Evolutionary conservation across 257 asterid species (phyloP).

Genomic region (Fraxinus quadrangulata): DNA sequence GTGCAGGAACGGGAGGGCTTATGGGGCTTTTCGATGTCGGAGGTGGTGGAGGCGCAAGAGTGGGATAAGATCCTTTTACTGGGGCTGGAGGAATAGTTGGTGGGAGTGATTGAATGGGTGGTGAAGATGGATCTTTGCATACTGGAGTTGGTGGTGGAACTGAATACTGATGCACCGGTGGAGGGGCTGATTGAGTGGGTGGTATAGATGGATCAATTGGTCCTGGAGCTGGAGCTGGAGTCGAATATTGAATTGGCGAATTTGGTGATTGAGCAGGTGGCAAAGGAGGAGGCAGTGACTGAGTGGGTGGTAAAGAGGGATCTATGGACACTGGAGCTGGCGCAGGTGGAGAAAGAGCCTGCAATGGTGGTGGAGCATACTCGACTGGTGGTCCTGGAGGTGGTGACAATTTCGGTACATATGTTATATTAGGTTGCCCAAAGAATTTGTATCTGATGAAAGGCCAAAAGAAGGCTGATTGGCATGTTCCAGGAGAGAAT

Average conservation of each 20-base stretch:
- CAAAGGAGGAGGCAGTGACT: not conserved
- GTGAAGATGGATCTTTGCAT: conserved; percentile 11
- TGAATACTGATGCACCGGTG: conserved; percentile 17
- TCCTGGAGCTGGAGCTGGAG: conserved; percentile 14
- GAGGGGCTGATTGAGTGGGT: conserved; percentile 15
- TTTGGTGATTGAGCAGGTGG: not conserved
- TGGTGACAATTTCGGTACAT: conserved; percentile 28
- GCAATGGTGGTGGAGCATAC: conserved; percentile 22
- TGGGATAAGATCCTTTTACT: not conserved
- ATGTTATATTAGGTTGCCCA: conserved; percentile 14
- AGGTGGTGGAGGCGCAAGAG: not conserved
- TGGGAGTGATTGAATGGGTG: conserved; percentile 18
- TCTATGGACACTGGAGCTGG: not conserved
- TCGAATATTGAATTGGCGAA: not conserved
- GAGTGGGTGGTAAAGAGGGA: conserved; percentile 1
- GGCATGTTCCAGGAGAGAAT: conserved; percentile 48
- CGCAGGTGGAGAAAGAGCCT: conserved; percentile 18
- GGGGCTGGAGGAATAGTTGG: conserved; percentile 24
- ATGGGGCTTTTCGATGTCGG: conserved; percentile 6
- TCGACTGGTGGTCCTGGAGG: conserved; percentile 22
- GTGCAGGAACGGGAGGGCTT: conserved; percentile 13
- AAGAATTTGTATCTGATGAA: conserved; percentile 22
- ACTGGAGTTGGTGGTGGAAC: conserved; percentile 23
- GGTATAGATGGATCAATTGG: conserved; percentile 19
- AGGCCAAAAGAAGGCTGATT: conserved; percentile 48